Evolutionary conservation across 2,329 filamentous ascomycete species (phyloP).

Genomic region (Aspergillus floridensis): DNA sequence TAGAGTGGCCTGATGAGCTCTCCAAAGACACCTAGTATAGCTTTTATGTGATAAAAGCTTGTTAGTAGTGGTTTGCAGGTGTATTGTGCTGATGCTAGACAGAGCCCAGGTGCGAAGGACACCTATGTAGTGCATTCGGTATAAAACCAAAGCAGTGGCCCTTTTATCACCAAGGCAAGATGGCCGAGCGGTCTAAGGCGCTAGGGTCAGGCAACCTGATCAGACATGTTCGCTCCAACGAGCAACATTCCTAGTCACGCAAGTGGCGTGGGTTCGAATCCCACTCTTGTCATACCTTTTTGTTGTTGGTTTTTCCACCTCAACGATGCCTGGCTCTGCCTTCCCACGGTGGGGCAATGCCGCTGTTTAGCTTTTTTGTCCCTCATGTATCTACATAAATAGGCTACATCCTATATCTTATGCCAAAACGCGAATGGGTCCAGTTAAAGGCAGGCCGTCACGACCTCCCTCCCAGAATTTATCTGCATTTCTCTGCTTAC

Average conservation of each 20-base stretch:
- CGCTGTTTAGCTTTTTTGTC: too few species aligned
- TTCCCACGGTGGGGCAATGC: too few species aligned
- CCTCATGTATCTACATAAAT: too few species aligned
- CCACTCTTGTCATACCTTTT: not conserved
- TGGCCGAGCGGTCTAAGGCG: not conserved
- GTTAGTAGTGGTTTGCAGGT: not conserved
- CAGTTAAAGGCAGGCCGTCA: too few species aligned
- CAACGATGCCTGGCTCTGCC: too few species aligned
- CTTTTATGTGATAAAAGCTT: not conserved
- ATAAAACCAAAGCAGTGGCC: not conserved
- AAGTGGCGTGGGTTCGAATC: not conserved
- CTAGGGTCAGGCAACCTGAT: not conserved
- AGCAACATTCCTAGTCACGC: not conserved
- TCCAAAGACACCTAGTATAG: not conserved
- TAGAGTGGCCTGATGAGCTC: not conserved
- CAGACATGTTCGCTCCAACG: not conserved
- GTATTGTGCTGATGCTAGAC: not conserved
- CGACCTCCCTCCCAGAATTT: too few species aligned
- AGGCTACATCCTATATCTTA: too few species aligned
- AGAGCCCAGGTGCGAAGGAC: not conserved
- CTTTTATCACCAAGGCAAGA: not conserved
- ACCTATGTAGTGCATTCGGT: rapidly evolving
- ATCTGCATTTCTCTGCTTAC: too few species aligned
- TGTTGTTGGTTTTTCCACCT: not conserved
- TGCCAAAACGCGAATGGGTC: too few species aligned